A percentile compares a stretch with the other conserved stretches of the same genome.
Conservation (phyloP, 2,329 filamentous ascomycete genomes). For the Cercospora citrullina region DNA sequence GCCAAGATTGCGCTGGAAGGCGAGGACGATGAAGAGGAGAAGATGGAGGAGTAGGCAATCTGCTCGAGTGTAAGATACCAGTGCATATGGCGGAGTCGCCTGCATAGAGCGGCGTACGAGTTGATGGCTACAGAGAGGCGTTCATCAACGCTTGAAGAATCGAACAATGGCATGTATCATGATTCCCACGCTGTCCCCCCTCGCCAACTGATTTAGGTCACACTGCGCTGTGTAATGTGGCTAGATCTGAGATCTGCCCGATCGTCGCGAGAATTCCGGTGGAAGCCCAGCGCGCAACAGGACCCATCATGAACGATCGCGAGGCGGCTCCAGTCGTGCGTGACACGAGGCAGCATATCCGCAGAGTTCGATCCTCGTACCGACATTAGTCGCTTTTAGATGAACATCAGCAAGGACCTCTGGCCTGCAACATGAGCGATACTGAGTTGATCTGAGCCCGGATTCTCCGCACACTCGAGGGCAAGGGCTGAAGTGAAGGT, state of each 20-base stretch:
- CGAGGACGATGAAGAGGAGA: slow-evolving; percentile 66
- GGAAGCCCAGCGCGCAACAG: not conserved
- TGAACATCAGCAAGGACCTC: not conserved
- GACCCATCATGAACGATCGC: not conserved
- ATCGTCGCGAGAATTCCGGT: not conserved
- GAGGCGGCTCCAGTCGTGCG: not conserved
- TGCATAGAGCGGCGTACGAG: slow-evolving; percentile 18
- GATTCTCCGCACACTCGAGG: not conserved
- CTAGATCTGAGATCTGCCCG: not conserved
- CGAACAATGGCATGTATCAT: slow-evolving; percentile 11
- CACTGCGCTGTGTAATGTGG: not conserved
- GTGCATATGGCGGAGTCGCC: slow-evolving; percentile 21
- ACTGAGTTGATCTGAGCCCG: not conserved
- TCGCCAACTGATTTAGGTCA: too few species aligned
- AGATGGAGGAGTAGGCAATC: slow-evolving; percentile 29
- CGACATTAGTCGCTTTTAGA: not conserved
- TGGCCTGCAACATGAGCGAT: not conserved
- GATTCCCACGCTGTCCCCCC: not conserved
- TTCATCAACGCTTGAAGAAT: slow-evolving; percentile 1
- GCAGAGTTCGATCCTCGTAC: not conserved
- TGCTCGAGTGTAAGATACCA: slow-evolving; percentile 24
- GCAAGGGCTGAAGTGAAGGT: not conserved
- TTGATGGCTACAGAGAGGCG: slow-evolving; percentile 5
- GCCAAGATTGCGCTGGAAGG: slow-evolving; percentile 87
- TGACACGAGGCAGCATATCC: not conserved